Evolutionary conservation across 805 yeast genomes (phyloP), one percentile per base, ranked within the genome.

Genomic region (Sugiyamaella boreocaroliniensis): DNA sequence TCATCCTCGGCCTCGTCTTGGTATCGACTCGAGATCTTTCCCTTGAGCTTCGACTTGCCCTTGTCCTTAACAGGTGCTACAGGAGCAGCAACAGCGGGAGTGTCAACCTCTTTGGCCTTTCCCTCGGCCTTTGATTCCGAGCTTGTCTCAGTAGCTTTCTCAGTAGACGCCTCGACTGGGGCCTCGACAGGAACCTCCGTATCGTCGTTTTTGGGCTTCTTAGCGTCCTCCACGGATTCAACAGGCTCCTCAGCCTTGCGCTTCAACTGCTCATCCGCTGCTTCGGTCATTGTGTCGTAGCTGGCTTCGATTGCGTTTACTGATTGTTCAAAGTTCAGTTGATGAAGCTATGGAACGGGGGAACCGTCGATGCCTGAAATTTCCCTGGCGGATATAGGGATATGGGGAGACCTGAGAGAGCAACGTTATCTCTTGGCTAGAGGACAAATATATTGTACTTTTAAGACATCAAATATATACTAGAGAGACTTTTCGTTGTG

Each of bases 1-100:
- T 77, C 78, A 45, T 76, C 79, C 55, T 78, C 80, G 32, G 82
- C 82, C n/a, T 74, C 77, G 55, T 78, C 83, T 53, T 81, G 85
- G 58, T 79, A 57, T 22, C 47, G 48, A 45, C 52, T 55, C 48
- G 54, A 50, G 47, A 49, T 37, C 55, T 53, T 66, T 62, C 47
- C 58, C 58, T 50, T 61, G 56, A 49, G 54, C 58, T 45, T 59
- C 58, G 54, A 56, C 57, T 55, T 54, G 40, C 56, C 61, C 45
- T 56, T 54, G 26, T 47, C 61, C 45, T 59, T 54, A 40, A 40
- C 54, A n/a, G 51, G 51, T 10, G 44, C 47, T 16, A 26, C 48
- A 20, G 40, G 49, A 29, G n/a, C 52, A 4, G 19, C 50, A 41
- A 52, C 43, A 40, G 54, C 56, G 19, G 42, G 53, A 47, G 18